Conservation (phyloP, 352 stramenopile genomes). For the Peronospora belbahrii region DNA sequence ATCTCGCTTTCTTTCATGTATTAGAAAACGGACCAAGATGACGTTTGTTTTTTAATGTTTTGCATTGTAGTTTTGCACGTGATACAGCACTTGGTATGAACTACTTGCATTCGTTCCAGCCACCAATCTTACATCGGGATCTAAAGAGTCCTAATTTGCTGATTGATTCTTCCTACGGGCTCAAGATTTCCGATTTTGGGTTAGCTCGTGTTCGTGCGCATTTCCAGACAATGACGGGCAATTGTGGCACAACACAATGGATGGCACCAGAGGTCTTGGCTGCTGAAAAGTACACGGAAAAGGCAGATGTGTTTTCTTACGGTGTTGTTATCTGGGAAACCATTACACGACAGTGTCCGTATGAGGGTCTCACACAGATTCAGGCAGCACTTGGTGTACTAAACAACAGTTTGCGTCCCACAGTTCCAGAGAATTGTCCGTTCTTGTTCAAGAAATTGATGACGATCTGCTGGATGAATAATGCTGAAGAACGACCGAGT, state of each 20-base stretch:
- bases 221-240: conserved; percentile 86
- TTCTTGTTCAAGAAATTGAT: conserved; percentile 81
- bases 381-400: conserved; percentile 80
- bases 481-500: conserved; percentile 65
- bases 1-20: not conserved
- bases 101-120: conserved; percentile 83
- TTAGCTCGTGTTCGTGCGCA: conserved; percentile 71
- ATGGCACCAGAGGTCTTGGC: conserved; percentile 81
- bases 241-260: conserved; percentile 83
- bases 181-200: conserved; percentile 88
- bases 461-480: conserved; percentile 74
- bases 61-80: conserved; percentile 46
- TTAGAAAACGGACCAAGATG: conserved; percentile 2
- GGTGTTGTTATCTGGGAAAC: conserved; percentile 85
- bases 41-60: not conserved
- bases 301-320: conserved; percentile 84
- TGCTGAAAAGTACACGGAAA: conserved; percentile 83
- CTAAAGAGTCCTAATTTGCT: conserved; percentile 84
- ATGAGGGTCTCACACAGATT: conserved; percentile 88
- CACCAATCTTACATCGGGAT: conserved; percentile 80
- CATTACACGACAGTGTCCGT: conserved; percentile 85
- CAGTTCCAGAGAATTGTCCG: conserved; percentile 65
- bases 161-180: conserved; percentile 64
- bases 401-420: conserved; percentile 83
- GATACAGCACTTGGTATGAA: conserved; percentile 84